Base-by-base conservation (phyloP, 805 yeast genomes). In the Kodamaea fukazawae region DNA sequence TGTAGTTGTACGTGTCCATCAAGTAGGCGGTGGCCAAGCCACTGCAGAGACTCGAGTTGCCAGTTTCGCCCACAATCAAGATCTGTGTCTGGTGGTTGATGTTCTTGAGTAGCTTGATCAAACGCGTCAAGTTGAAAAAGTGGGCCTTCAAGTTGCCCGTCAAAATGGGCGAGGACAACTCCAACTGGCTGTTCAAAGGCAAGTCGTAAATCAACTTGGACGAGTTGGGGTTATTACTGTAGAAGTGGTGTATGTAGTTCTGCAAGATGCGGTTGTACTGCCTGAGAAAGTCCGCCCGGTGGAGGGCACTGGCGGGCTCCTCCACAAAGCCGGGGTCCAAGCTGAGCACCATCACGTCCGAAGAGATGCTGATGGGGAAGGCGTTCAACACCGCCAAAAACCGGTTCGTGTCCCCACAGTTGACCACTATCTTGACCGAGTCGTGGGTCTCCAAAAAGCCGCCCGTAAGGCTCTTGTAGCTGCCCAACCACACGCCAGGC, bases 1-100 rank as follows among this genome's bases (percentile, higher is more conserved):
- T 61, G 42, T 57, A 64, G 41, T 56, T 55, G 46, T 68, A 68
- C 38, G 47, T 50, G 48, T 68, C 74, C 73, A 68, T 68, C 44
- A 67, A 53, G 40, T 61, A 64, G 32, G 68, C 61, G 15, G 64
- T 55, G 4, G 61, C 46, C 36, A 68, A 49, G 9, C 65, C 61
- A 3, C 65, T 64, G 18, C 70, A 56, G 15, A 59, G 41, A 36
- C 44, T 48, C 30, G 46, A 45, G 25, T 43, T 42, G 2, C 65
- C 65, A 25, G 54, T 51, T 26, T 58, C 63, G n/a, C 67, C 51
- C n/a, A 67, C 51, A 30, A 68, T 44, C 36, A 67, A 49, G 5
- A 65, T 55, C 39, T 59, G 62, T 18, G 62, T 58, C 4, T 54
- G 40, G 11, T 48, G 42, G 40, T 68, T 65, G 37, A 67, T 60